Percentiles rank a stretch among this genome's conserved stretches.
These are phyloP conservation scores for Chiua sp. DNA, from an alignment of 1,284 basidiomycete species.

Conservation along the genomic window DNA sequence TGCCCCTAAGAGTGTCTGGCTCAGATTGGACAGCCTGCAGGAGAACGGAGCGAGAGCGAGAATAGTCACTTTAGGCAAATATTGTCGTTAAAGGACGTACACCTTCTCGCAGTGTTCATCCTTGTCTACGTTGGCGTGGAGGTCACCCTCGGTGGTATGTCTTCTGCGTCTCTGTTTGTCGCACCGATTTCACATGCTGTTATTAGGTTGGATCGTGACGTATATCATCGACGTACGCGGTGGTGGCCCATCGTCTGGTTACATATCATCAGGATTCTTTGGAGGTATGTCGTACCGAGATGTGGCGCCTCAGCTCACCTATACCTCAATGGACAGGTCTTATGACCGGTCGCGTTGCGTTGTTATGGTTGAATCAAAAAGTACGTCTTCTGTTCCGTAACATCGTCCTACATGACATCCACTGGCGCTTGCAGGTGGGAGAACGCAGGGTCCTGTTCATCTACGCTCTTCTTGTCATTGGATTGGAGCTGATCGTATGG, in stretches of 20 bases:
- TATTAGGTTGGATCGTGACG: conserved; percentile 58
- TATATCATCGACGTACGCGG: conserved; percentile 51
- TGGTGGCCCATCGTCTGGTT: conserved; percentile 54
- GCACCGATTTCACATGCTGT: not conserved
- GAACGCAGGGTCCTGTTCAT: conserved; percentile 37
- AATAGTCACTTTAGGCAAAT: conserved; percentile 56
- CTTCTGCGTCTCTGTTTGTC: not conserved
- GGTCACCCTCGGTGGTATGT: conserved; percentile 56
- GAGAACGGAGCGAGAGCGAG: conserved; percentile 29
- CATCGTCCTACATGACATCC: not conserved
- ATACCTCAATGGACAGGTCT: conserved; percentile 24
- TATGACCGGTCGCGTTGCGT: conserved; percentile 30
- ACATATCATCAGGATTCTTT: conserved; percentile 58
- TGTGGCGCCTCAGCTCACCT: too few species aligned
- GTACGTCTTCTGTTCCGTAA: conserved; percentile 3
- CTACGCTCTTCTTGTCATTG: conserved; percentile 43
- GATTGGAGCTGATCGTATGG: conserved; percentile 60
- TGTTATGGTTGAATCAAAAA: conserved; percentile 38
- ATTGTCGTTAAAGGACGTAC: conserved; percentile 50
- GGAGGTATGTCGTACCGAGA: conserved; percentile 40
- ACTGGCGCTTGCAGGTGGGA: conserved; percentile 26
- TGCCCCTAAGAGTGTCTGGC: conserved; percentile 31
- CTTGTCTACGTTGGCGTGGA: conserved; percentile 64
- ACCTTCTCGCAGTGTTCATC: conserved; percentile 56
- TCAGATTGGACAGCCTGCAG: conserved; percentile 35